Base-by-base conservation (phyloP, 2,329 filamentous ascomycete species). In the Calonectria crousiana region DNA sequence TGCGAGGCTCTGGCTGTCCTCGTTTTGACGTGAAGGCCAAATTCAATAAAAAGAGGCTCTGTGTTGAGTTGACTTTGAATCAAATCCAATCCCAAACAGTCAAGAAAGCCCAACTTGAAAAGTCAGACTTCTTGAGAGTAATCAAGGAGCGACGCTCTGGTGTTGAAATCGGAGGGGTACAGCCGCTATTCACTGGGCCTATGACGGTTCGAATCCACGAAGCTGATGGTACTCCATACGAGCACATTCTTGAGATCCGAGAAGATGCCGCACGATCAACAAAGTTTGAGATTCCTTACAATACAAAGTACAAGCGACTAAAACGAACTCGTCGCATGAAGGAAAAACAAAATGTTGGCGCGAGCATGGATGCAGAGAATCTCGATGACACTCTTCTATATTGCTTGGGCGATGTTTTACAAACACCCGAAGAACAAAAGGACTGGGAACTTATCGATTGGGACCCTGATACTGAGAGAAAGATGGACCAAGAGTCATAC, bases 191-290 rank as follows among this genome's bases (percentile, higher is more conserved):
- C 81, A 97, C 95, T 0, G 97, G 97, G 0, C 96, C 97, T 0
- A 98, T 99, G 95, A 99, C 97, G 0, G 96, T 99, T 76, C 91
- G 97, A 38, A 98, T 99, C 76, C 97, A 99, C 85, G 97, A 99
- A 86, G 97, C 97, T 30, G 97, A 99, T 81, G 97, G 97, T 13
- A 98, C 97, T 0, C 97, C 97, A 3, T 99, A 99, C 82, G 97
- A 99, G 83, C 97, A 99, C 82, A 98, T 98, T 76, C 93, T 98
- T 38, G 95, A 98, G 80, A 98, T 99, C 82, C 95, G 95, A 74
- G 95, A 98, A 78, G 93, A 93, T 34, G 91, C 92, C 18, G 95
- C 94, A 3, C 95, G 94, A 78, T 87, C 87, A 1, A 89, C 89
- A 30, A 97, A 94, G 82, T 94, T 98, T 74, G 96, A 98, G 75